These are phyloP conservation scores for Myrica gale DNA, from an alignment of 306 rosid species.

Conservation along the genomic window DNA sequence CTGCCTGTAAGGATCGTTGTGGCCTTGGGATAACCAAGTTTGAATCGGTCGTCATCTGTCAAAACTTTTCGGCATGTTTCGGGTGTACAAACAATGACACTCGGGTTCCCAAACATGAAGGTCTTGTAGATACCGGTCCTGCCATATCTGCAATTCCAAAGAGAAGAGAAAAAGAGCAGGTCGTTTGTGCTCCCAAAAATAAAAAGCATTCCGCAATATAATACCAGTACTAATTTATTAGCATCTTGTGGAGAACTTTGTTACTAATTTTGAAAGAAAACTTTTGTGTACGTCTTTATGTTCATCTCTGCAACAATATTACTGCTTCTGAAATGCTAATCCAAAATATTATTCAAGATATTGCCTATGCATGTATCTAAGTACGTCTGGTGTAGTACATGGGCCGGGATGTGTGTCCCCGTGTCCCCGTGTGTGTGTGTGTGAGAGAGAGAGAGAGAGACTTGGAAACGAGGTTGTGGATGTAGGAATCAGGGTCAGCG, in stretches of 20 bases:
- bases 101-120: slow-evolving; percentile 30
- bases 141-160: slow-evolving; percentile 22
- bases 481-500: slow-evolving; percentile 21
- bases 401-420: too few relatives aligned
- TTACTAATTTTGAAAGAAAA: too few relatives aligned
- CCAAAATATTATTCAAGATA: too few relatives aligned
- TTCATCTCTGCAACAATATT: too few relatives aligned
- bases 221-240: not conserved
- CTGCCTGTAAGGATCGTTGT: not conserved
- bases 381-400: too few relatives aligned
- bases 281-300: too few relatives aligned
- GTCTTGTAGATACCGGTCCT: slow-evolving; percentile 32
- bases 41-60: slow-evolving; percentile 24
- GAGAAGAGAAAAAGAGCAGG: too few relatives aligned
- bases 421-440: too few relatives aligned
- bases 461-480: slow-evolving; percentile 17
- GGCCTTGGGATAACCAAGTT: slow-evolving; percentile 28
- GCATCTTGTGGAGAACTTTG: not conserved
- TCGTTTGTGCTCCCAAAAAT: too few relatives aligned
- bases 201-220: too few relatives aligned
- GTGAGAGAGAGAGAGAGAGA: slow-evolving; percentile 1
- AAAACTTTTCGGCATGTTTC: slow-evolving; percentile 23
- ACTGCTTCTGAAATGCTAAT: too few relatives aligned
- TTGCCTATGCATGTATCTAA: too few relatives aligned
- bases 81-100: slow-evolving; percentile 13